Evolutionary conservation across 768 basidiomycete genomes (phyloP).

Genomic region (Phylloporus sp.): DNA sequence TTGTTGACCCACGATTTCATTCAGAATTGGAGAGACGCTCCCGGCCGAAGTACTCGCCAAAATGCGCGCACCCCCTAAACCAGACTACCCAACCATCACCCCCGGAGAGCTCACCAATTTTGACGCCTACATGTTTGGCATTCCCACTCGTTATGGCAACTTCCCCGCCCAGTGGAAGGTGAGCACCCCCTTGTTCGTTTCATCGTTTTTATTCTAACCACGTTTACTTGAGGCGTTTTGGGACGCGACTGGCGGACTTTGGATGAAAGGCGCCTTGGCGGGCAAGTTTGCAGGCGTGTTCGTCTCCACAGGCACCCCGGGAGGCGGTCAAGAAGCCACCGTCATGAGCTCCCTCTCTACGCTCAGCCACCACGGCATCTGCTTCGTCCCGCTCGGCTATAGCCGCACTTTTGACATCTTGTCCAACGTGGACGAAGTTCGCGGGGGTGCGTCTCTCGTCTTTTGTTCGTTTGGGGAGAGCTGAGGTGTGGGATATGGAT

Average conservation of each 20-base stretch:
- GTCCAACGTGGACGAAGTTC: slow-evolving; percentile 43
- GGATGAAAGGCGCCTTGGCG: slow-evolving; percentile 51
- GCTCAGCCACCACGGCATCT: slow-evolving; percentile 66
- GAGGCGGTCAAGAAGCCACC: slow-evolving; percentile 77
- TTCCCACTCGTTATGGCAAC: slow-evolving; percentile 77
- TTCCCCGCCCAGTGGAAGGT: slow-evolving; percentile 81
- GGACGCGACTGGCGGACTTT: slow-evolving; percentile 68
- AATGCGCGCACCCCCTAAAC: slow-evolving; percentile 71
- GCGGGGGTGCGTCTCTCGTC: slow-evolving; percentile 45
- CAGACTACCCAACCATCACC: slow-evolving; percentile 62
- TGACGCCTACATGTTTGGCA: slow-evolving; percentile 73
- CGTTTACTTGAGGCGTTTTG: slow-evolving; percentile 51
- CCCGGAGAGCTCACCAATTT: slow-evolving; percentile 49
- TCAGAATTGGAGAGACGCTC: slow-evolving; percentile 76
- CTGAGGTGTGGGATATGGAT: background rate
- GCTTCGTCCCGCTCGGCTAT: slow-evolving; percentile 72
- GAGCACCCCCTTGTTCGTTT: slow-evolving; percentile 1
- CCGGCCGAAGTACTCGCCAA: slow-evolving; percentile 56
- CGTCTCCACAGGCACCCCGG: slow-evolving; percentile 65
- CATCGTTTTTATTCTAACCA: slow-evolving; percentile 3
- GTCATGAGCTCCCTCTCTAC: slow-evolving; percentile 49
- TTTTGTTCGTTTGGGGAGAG: too few relatives aligned
- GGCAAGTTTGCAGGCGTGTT: slow-evolving; percentile 78
- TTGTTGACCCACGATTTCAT: background rate
- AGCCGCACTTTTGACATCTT: slow-evolving; percentile 40